phyloP scores from a whole-genome alignment of 2,329 filamentous ascomycete species.

The Aspergillus sp. region DNA sequence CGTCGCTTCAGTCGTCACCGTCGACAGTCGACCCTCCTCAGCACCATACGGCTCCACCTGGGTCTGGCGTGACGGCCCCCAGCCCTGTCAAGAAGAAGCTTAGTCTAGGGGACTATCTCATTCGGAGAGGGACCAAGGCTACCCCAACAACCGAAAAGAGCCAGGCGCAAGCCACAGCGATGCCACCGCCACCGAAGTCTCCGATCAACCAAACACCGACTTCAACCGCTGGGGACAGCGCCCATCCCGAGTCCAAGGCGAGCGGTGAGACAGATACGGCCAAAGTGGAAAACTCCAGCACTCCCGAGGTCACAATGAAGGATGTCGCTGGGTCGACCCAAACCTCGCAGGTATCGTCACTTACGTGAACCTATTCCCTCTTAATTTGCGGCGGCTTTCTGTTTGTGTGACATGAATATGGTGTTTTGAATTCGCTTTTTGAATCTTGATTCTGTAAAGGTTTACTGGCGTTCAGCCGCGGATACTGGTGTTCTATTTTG shows the following conservation, averaged over 20 bases:
- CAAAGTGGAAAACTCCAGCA: conserved; percentile 19
- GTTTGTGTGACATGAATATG: conserved; percentile 9
- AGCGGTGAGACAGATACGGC: conserved; percentile 9
- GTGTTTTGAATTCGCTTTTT: conserved; percentile 5
- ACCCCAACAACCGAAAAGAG: conserved; percentile 42
- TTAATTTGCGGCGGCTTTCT: conserved; percentile 3
- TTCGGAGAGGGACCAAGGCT: conserved; percentile 38
- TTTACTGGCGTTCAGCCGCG: conserved; percentile 23
- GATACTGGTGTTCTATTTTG: conserved; percentile 11
- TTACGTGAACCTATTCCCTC: conserved; percentile 17
- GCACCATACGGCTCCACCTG: conserved; percentile 21
- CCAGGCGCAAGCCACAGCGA: conserved; percentile 26
- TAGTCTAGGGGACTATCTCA: conserved; percentile 50
- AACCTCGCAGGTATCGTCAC: conserved; percentile 25
- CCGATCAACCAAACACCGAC: conserved; percentile 15
- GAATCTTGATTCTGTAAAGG: conserved; percentile 16
- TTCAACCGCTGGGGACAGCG: conserved; percentile 8
- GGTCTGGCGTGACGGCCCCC: conserved; percentile 37
- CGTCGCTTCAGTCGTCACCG: conserved; percentile 27
- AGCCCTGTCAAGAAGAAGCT: conserved; percentile 52
- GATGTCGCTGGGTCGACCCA: conserved; percentile 27
- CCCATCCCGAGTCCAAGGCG: conserved; percentile 11
- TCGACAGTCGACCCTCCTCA: conserved; percentile 24
- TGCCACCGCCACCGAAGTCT: conserved; percentile 23
- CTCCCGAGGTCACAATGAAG: conserved; percentile 31